phyloP scores from a whole-genome alignment of 2,329 filamentous ascomycete species.

The Venturia aucupariae region DNA sequence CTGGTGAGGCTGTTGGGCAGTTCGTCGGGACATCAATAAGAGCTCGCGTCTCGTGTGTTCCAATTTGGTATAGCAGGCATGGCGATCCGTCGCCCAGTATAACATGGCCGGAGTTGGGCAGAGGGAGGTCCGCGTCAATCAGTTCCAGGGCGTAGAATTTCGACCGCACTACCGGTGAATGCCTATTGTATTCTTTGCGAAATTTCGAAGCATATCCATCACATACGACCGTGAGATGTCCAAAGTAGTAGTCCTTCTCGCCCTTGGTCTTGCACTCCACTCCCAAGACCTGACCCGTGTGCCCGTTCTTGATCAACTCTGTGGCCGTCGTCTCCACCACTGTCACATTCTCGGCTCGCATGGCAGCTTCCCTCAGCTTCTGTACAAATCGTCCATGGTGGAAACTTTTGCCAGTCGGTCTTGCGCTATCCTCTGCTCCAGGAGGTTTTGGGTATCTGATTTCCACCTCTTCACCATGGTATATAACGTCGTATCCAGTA shows the following conservation, averaged over 20 bases:
- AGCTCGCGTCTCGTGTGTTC: constrained; percentile 83
- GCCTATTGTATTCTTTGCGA: constrained; percentile 65
- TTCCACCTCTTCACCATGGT: constrained; percentile 60
- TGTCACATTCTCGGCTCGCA: constrained; percentile 71
- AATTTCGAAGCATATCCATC: constrained; percentile 93
- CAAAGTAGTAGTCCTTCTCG: constrained; percentile 69
- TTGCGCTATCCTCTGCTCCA: constrained; percentile 27
- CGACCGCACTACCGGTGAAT: constrained; percentile 61
- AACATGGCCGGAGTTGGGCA: constrained; percentile 73
- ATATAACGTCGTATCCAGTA: constrained; percentile 80
- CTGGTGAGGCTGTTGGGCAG: constrained; percentile 61
- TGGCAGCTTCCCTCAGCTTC: constrained; percentile 67
- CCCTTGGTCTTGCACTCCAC: constrained; percentile 65
- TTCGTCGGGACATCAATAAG: constrained; percentile 80
- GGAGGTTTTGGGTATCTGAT: constrained; percentile 68
- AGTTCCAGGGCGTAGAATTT: constrained; percentile 94
- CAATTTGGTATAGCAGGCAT: constrained; percentile 92
- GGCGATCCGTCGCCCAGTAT: constrained; percentile 70
- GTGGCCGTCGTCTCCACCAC: constrained; percentile 84
- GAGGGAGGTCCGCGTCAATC: constrained; percentile 73
- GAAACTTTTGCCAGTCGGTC: constrained; percentile 69
- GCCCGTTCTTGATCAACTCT: constrained; percentile 60
- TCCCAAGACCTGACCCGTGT: constrained; percentile 66
- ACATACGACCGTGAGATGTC: constrained; percentile 74
- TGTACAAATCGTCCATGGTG: constrained; percentile 92